Evolutionary conservation across 129 eudicot genomes (phyloP).

Genomic region (Flaveria ramosissima): DNA sequence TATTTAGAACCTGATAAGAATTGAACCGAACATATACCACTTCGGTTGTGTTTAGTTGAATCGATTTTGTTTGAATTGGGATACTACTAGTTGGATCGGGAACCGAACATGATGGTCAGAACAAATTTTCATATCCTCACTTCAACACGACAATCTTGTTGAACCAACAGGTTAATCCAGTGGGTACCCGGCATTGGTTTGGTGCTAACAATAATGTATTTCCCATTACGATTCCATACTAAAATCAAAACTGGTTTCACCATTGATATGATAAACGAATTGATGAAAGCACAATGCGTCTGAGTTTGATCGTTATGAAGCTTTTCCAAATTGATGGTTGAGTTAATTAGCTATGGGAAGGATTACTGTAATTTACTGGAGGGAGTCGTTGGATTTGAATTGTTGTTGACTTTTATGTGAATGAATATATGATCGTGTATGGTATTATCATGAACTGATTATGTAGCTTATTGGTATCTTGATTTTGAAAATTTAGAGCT

Average conservation of each 20-base stretch:
- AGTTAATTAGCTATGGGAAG: slow-evolving; percentile 29
- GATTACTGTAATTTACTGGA: slow-evolving; percentile 10
- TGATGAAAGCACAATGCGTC: background rate
- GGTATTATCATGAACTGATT: slow-evolving; percentile 21
- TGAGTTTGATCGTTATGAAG: slow-evolving; percentile 9
- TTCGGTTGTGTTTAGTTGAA: too few species aligned
- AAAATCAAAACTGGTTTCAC: slow-evolving; percentile 86
- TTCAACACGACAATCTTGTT: slow-evolving; percentile 95
- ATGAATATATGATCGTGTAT: slow-evolving; percentile 15
- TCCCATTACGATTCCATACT: slow-evolving; percentile 93
- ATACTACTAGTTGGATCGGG: too few species aligned
- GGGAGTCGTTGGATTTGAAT: background rate
- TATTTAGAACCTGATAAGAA: too few species aligned
- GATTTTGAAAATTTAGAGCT: slow-evolving; percentile 6
- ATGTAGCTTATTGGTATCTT: slow-evolving; percentile 17
- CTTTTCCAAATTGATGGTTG: slow-evolving; percentile 31
- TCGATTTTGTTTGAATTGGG: too few species aligned
- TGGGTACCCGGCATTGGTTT: slow-evolving; percentile 96
- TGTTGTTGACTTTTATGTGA: background rate
- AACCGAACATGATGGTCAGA: too few species aligned
- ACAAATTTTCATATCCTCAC: slow-evolving; percentile 31
- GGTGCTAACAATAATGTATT: slow-evolving; percentile 94
- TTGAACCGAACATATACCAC: too few species aligned
- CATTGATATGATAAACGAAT: slow-evolving; percentile 34
- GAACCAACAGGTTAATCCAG: slow-evolving; percentile 85